phyloP scores from a whole-genome alignment of 75 land plant genomes.

The Isoetes taiwanensis region DNA sequence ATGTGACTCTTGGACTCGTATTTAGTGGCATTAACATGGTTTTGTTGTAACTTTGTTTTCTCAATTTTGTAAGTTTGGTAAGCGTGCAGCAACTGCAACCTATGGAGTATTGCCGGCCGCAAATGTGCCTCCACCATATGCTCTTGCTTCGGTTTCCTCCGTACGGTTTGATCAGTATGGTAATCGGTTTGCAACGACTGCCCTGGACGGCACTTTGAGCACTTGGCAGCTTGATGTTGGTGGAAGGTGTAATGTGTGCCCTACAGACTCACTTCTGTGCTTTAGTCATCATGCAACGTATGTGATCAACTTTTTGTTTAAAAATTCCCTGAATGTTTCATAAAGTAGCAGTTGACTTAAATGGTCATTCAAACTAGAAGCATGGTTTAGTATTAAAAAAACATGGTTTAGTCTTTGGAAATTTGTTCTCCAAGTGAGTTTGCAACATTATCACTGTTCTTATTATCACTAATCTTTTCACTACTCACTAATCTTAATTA shows the following conservation, averaged over 20 bases:
- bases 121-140: constrained; percentile 91
- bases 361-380: too few relatives aligned
- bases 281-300: constrained; percentile 74
- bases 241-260: constrained; percentile 72
- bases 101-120: constrained; percentile 96
- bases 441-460: too few relatives aligned
- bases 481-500: too few relatives aligned
- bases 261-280: constrained; percentile 70
- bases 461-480: too few relatives aligned
- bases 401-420: not conserved
- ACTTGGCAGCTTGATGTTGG: constrained; percentile 98
- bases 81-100: constrained; percentile 72
- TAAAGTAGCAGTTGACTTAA: not conserved
- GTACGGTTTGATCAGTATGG: constrained; percentile 75
- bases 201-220: constrained; percentile 81
- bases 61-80: constrained; percentile 53
- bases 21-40: not conserved
- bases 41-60: not conserved
- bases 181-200: constrained; percentile 76
- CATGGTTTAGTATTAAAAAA: not conserved
- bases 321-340: not conserved
- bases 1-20: too few relatives aligned
- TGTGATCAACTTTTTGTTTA: constrained; percentile 13
- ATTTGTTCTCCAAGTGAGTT: not conserved
- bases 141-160: constrained; percentile 72